phyloP scores from a whole-genome alignment of 2,329 filamentous ascomycete species.

The Penicillium olsonii region DNA sequence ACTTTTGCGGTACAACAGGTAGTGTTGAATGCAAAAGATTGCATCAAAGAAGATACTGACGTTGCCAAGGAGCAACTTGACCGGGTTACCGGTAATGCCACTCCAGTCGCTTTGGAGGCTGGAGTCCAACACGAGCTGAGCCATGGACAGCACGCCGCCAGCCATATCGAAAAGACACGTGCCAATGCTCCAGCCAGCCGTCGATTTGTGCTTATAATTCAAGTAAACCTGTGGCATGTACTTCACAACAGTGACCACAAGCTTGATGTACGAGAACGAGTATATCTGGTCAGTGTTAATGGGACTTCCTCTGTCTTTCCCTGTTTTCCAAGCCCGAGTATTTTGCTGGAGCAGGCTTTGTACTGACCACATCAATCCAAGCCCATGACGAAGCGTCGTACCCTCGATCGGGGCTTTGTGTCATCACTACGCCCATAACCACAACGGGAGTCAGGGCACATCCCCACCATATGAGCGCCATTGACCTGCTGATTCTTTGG shows the following conservation, averaged over 20 bases:
- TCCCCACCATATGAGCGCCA: slow-evolving; percentile 70
- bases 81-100: slow-evolving; percentile 85
- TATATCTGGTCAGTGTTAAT: slow-evolving; percentile 51
- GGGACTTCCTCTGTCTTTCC: too few species aligned
- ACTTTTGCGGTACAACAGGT: slow-evolving; percentile 66
- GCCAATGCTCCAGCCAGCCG: slow-evolving; percentile 81
- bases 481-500: slow-evolving; percentile 60
- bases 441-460: slow-evolving; percentile 54
- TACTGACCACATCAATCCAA: slow-evolving; percentile 64
- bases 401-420: slow-evolving; percentile 43
- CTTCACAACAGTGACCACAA: slow-evolving; percentile 85
- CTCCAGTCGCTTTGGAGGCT: slow-evolving; percentile 84
- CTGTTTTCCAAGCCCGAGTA: background rate
- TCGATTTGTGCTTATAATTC: slow-evolving; percentile 84
- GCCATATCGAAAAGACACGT: slow-evolving; percentile 81
- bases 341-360: background rate
- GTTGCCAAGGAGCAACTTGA: slow-evolving; percentile 85
- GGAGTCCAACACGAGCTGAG: slow-evolving; percentile 82
- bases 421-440: slow-evolving; percentile 45
- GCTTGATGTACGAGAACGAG: slow-evolving; percentile 82
- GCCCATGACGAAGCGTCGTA: slow-evolving; percentile 56
- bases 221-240: slow-evolving; percentile 83
- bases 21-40: slow-evolving; percentile 87
- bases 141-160: slow-evolving; percentile 78
- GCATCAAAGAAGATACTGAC: slow-evolving; percentile 83